Evolutionary conservation across 176 grass and related monocot species (phyloP).

Genomic region (Tillandsia fasciculata): DNA sequence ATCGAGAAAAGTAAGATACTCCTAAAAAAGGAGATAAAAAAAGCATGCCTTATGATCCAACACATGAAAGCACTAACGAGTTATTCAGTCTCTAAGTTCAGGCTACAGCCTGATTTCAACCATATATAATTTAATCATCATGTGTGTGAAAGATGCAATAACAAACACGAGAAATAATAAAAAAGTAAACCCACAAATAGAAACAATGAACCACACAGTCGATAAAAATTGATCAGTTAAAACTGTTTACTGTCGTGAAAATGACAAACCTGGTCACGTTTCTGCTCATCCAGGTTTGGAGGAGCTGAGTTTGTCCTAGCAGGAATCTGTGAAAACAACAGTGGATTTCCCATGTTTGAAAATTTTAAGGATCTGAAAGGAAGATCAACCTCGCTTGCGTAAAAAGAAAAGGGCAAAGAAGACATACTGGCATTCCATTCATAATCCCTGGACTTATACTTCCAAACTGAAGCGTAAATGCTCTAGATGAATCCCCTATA

Average conservation of each 20-base stretch:
- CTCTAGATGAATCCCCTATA: conserved; percentile 50
- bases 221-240: not conserved
- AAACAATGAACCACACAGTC: not conserved
- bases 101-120: not conserved
- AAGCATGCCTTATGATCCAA: too few relatives aligned
- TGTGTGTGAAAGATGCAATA: too few relatives aligned
- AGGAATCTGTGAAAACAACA: conserved; percentile 56
- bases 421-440: conserved; percentile 61
- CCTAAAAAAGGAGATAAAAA: too few relatives aligned
- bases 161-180: not conserved
- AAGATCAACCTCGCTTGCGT: not conserved
- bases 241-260: not conserved
- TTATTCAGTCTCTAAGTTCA: not conserved
- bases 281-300: conserved; percentile 93
- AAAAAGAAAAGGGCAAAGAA: conserved; percentile 14
- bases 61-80: not conserved
- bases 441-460: conserved; percentile 56
- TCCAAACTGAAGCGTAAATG: conserved; percentile 75
- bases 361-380: conserved; percentile 11
- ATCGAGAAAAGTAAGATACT: too few relatives aligned
- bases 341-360: not conserved
- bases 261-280: conserved; percentile 64
- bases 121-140: too few relatives aligned
- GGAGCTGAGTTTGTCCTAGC: conserved; percentile 94
- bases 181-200: not conserved